Evolutionary conservation across 2,329 filamentous ascomycete genomes (phyloP), one percentile per base, ranked within the genome.

Genomic region (Aspergillus texensis): DNA sequence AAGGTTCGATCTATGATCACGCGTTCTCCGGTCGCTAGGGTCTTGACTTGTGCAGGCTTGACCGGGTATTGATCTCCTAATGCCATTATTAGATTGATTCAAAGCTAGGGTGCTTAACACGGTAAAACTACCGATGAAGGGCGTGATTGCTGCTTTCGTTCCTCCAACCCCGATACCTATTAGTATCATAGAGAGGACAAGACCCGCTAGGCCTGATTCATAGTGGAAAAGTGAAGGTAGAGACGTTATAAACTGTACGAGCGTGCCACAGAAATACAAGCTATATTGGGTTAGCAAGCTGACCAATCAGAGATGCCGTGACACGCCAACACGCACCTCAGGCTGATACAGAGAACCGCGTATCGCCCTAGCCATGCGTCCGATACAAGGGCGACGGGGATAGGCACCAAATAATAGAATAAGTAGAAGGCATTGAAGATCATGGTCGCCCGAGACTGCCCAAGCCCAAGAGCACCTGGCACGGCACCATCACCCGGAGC

Each of bases 341-440:
- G 41, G 28, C 28, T 45, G 28, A 48, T 36, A 45, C 56, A 58
- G 16, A 58, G 28, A 32, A 45, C 41, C n/a, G 26, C n/a, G n/a
- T 58, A 58, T 58, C 56, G 56, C 41, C 56, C 56, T 48, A 58
- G 56, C 56, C 56, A 58, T 50, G 28, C 56, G 10, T 58, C 56
- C 28, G 56, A 58, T 4, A 58, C 24, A 19, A 58, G 26, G n/a
- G 43, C 56, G 41, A 58, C 28, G 16, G 56, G 56, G 16, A 58
- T 41, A 48, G 56, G 56, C 36, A 45, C 56, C 19, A 58, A 24
- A 30, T 45, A 58, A 21, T 43, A 58, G 43, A 58, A 58, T 28
- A 58, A 58, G 28, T 45, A 58, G 56, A 58, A 58, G 56, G n/a
- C 56, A 4, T 48, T 58, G 28, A 45, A 58, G 56, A 58, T 58